phyloP scores from a whole-genome alignment of 2,329 filamentous ascomycete species.

The Scedosporium apiospermum region DNA sequence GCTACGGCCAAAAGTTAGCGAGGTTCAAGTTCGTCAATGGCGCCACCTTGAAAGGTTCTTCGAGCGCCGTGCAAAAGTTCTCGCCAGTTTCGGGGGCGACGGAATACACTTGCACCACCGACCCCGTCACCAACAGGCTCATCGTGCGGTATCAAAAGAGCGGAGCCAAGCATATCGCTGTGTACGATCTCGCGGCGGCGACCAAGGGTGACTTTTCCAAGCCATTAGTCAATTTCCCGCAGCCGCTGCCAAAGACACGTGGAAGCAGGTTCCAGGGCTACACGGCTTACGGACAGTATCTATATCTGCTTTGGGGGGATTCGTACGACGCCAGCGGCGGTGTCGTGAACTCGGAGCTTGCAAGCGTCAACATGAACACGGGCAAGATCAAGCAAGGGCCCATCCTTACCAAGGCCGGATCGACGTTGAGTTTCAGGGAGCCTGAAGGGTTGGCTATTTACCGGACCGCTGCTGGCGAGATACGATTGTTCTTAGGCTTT shows the following conservation, averaged over 20 bases:
- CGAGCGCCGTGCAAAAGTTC: conserved; percentile 1
- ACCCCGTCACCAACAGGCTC: conserved; percentile 4
- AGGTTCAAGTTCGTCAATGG: conserved; percentile 8
- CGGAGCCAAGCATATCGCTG: conserved; percentile 5
- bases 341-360: conserved; percentile 7
- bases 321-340: conserved; percentile 6
- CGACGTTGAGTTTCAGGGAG: conserved; percentile 3
- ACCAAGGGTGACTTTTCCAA: conserved; percentile 2
- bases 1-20: conserved; percentile 5
- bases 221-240: neutral
- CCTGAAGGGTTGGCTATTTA: conserved; percentile 9
- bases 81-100: conserved; percentile 4
- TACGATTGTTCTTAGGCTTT: conserved; percentile 8
- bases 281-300: conserved; percentile 6
- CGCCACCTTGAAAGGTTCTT: neutral
- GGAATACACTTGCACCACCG: conserved; percentile 2
- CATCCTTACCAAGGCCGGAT: conserved; percentile 6
- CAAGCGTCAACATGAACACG: conserved; percentile 8
- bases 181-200: conserved; percentile 1
- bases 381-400: conserved; percentile 8
- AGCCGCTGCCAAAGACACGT: neutral
- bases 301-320: conserved; percentile 8
- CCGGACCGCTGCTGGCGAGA: conserved; percentile 4
- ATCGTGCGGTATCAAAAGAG: conserved; percentile 5
- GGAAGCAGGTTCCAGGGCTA: conserved; percentile 7